Evolutionary conservation across 2,329 filamentous ascomycete species (phyloP).

Genomic region (Sphaerulina populicola): DNA sequence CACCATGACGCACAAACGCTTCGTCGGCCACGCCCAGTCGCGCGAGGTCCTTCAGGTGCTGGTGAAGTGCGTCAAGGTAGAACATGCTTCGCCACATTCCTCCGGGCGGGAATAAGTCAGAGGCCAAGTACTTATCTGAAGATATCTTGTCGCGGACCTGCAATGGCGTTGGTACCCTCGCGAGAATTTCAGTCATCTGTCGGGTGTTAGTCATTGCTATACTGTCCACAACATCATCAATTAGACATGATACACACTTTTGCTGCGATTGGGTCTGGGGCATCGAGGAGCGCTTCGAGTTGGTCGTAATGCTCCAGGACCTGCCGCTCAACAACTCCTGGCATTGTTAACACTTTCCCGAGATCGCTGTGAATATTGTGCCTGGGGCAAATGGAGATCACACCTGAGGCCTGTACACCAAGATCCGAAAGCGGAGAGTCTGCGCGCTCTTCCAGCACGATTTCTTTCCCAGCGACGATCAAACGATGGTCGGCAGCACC

Average conservation of each 20-base stretch:
- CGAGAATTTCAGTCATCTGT: slow-evolving; percentile 59
- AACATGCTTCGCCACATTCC: slow-evolving; percentile 63
- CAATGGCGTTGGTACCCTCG: slow-evolving; percentile 41
- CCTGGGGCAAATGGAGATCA: slow-evolving; percentile 24
- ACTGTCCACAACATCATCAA: background rate
- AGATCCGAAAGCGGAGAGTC: slow-evolving; percentile 16
- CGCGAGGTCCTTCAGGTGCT: slow-evolving; percentile 45
- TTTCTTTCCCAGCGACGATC: slow-evolving; percentile 21
- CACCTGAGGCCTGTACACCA: slow-evolving; percentile 19
- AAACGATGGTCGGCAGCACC: slow-evolving; percentile 21
- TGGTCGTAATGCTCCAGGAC: slow-evolving; percentile 75
- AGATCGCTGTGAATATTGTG: slow-evolving; percentile 23
- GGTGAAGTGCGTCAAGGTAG: slow-evolving; percentile 57
- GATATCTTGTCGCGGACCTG: slow-evolving; percentile 47
- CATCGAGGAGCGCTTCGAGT: slow-evolving; percentile 68
- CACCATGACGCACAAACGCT: slow-evolving; percentile 24
- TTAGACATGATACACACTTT: slow-evolving; percentile 9
- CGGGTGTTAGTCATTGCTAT: slow-evolving; percentile 1
- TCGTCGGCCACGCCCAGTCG: slow-evolving; percentile 26
- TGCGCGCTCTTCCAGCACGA: slow-evolving; percentile 16
- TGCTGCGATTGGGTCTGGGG: slow-evolving; percentile 50
- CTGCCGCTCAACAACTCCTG: slow-evolving; percentile 60
- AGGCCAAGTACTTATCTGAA: slow-evolving; percentile 45
- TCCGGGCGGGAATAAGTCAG: slow-evolving; percentile 57
- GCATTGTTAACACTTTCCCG: slow-evolving; percentile 21